Percentiles rank a stretch among this genome's conserved stretches.
phyloP scores from a whole-genome alignment of 2,329 filamentous ascomycete genomes.

The Pseudogymnoascus sp. region DNA sequence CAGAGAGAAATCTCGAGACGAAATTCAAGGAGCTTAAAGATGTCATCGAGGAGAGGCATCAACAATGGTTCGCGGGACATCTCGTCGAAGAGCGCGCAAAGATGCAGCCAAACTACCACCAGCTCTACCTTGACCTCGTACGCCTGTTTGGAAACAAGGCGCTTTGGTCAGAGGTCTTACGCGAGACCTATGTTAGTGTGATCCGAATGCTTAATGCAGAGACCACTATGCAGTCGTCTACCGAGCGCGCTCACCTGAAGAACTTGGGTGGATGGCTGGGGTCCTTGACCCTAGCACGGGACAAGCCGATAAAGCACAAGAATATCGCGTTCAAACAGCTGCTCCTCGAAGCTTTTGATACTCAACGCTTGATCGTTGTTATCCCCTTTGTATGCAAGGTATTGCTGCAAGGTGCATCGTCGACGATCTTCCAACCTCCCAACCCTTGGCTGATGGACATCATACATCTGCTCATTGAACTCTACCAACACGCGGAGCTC shows the following conservation, averaged over 20 bases:
- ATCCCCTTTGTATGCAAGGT: constrained; percentile 99
- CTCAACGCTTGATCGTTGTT: constrained; percentile 80
- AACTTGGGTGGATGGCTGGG: constrained; percentile 93
- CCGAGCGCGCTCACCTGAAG: constrained; percentile 82
- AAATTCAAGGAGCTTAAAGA: constrained; percentile 78
- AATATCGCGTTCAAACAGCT: constrained; percentile 97
- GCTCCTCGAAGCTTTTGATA: constrained; percentile 87
- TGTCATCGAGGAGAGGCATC: constrained; percentile 69
- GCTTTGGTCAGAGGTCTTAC: constrained; percentile 81
- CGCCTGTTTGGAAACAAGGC: constrained; percentile 70
- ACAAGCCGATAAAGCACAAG: constrained; percentile 91
- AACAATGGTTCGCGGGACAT: constrained; percentile 95
- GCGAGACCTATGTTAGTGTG: constrained; percentile 85
- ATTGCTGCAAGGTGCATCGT: constrained; percentile 72
- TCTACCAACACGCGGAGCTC: constrained; percentile 87
- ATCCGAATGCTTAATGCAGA: constrained; percentile 86
- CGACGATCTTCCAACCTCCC: constrained; percentile 83
- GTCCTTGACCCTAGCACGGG: constrained; percentile 81
- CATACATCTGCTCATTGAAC: constrained; percentile 78
- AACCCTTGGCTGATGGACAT: constrained; percentile 99
- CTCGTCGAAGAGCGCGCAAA: constrained; percentile 94
- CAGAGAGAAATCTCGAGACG: constrained; percentile 73
- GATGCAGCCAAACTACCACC: constrained; percentile 93
- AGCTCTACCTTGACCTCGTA: constrained; percentile 84
- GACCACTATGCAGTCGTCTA: constrained; percentile 71